Evolutionary conservation across 257 asterid species (phyloP).

Genomic region (Rhazya stricta): DNA sequence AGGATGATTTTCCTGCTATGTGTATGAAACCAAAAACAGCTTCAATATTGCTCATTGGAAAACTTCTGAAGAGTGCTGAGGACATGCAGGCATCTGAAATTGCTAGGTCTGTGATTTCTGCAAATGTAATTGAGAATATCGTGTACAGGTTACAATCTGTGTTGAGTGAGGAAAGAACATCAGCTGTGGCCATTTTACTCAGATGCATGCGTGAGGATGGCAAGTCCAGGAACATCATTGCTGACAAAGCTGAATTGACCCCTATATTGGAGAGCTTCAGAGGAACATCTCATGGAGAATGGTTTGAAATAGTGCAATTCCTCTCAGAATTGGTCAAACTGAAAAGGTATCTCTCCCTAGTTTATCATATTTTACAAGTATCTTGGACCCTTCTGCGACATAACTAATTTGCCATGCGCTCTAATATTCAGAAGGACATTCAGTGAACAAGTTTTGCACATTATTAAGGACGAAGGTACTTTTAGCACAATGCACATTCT

Average conservation of each 20-base stretch:
- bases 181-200: constrained; percentile 52
- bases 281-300: constrained; percentile 40
- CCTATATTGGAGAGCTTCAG: constrained; percentile 46
- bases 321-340: constrained; percentile 61
- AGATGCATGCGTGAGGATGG: constrained; percentile 76
- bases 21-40: constrained; percentile 52
- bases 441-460: constrained; percentile 54
- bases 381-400: background rate
- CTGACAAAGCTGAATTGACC: constrained; percentile 50
- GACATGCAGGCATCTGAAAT: constrained; percentile 30
- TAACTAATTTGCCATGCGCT: constrained; percentile 1
- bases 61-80: constrained; percentile 35
- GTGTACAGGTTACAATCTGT: constrained; percentile 44
- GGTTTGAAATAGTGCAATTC: constrained; percentile 59
- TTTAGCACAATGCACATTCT: constrained; percentile 76
- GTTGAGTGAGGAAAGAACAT: constrained; percentile 44
- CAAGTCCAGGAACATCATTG: constrained; percentile 57
- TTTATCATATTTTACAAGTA: background rate
- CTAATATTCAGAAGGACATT: constrained; percentile 51
- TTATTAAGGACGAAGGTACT: constrained; percentile 65
- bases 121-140: constrained; percentile 32
- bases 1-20: constrained; percentile 29
- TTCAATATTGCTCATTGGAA: constrained; percentile 45
- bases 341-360: constrained; percentile 43
- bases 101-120: constrained; percentile 32